phyloP scores from a whole-genome alignment of 2,329 filamentous ascomycete species.

The Ambrosiella cleistominuta region DNA sequence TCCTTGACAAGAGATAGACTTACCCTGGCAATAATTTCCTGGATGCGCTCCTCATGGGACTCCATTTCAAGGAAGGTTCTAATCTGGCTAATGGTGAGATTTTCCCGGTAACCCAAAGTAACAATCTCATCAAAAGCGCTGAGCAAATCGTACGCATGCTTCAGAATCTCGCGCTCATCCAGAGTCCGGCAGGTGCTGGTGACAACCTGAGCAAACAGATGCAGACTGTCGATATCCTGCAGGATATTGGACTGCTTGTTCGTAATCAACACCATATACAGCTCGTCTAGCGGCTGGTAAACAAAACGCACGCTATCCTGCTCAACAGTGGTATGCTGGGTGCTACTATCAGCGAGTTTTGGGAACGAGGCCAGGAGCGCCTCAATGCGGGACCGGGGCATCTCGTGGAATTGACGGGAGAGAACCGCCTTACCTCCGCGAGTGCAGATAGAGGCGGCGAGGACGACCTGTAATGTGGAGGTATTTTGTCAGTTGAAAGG shows the following conservation, averaged over 20 bases:
- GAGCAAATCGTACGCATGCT: constrained; percentile 88
- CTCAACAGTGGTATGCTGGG: constrained; percentile 95
- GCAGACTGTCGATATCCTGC: constrained; percentile 95
- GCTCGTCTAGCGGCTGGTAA: constrained; percentile 95
- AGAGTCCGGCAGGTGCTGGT: constrained; percentile 89
- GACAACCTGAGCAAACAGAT: constrained; percentile 94
- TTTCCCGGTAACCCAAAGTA: constrained; percentile 88
- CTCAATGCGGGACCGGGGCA: constrained; percentile 91
- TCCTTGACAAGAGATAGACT: constrained; percentile 16
- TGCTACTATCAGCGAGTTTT: constrained; percentile 88
- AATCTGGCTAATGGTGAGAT: constrained; percentile 90
- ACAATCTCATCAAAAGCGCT: constrained; percentile 96
- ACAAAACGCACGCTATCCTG: constrained; percentile 99
- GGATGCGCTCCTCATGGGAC: constrained; percentile 94
- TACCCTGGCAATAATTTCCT: constrained; percentile 90
- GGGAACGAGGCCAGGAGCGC: constrained; percentile 92
- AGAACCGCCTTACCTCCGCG: constrained; percentile 95
- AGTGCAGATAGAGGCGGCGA: constrained; percentile 97
- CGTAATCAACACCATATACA: constrained; percentile 99
- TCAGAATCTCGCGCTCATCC: constrained; percentile 86
- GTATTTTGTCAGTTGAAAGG: background rate
- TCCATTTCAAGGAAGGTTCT: constrained; percentile 99
- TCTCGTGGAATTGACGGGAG: constrained; percentile 93
- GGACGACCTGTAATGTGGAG: constrained; percentile 54
- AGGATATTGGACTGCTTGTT: constrained; percentile 99